These are phyloP conservation scores for Hygrophila difformis DNA, from an alignment of 257 asterid species.

Conservation along the genomic window DNA sequence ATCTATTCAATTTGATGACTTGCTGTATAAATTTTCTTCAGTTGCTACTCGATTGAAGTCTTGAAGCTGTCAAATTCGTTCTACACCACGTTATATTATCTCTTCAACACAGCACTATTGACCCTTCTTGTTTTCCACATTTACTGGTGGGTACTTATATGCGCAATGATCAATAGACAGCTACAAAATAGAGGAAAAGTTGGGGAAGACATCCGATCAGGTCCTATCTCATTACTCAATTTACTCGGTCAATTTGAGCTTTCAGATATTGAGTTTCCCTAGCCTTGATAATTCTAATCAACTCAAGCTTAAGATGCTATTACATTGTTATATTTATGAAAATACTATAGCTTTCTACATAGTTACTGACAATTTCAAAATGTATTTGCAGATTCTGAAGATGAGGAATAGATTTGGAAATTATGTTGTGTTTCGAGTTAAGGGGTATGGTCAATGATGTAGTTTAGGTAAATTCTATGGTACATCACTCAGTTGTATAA, in stretches of 20 bases:
- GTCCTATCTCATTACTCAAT: no score
- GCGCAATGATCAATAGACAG: slow-evolving; percentile 49
- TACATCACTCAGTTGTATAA: no score
- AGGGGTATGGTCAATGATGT: no score
- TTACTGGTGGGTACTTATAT: slow-evolving; percentile 72
- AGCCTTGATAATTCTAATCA: no score
- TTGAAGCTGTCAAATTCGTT: slow-evolving; percentile 30
- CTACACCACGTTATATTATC: slow-evolving; percentile 27
- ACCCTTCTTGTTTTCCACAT: slow-evolving; percentile 56
- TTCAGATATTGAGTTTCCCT: no score
- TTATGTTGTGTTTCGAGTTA: background rate
- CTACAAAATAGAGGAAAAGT: slow-evolving; percentile 54
- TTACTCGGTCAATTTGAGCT: no score
- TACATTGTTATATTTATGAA: no score
- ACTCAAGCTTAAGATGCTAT: no score
- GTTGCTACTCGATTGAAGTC: slow-evolving; percentile 27
- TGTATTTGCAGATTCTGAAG: slow-evolving; percentile 45
- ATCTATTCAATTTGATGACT: no score
- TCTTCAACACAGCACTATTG: slow-evolving; percentile 55
- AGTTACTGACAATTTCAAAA: no score
- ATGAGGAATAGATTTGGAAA: slow-evolving; percentile 36
- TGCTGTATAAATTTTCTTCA: slow-evolving; percentile 15
- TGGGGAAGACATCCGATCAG: slow-evolving; percentile 74
- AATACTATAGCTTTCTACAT: no score
- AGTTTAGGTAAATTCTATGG: no score